Evolutionary conservation across 495 filamentous ascomycete species (phyloP), one percentile per base, ranked within the genome.

Genomic region (Penicillium waksmanii): DNA sequence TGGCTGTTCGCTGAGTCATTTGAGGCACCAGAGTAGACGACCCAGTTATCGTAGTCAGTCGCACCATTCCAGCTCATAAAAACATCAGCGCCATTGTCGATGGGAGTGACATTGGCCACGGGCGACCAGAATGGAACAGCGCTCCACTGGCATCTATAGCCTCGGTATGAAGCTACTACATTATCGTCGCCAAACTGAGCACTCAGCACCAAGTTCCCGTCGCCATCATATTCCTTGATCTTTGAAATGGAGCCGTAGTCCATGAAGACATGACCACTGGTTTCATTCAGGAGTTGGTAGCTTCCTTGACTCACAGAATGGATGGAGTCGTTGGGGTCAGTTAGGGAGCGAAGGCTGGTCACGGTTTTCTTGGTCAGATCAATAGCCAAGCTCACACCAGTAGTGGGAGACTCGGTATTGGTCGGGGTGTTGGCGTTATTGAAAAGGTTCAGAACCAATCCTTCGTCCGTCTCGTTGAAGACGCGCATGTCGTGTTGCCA

Each of bases 171-270:
- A 8, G 73, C 74, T 23, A 77, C 72, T 9, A 62, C 53, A 46
- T 77, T 75, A 13, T 75, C 64, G 0, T 70, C 66, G 44, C 74
- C 77, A 46, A 76, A 79, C 17, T 70, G 60, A 6, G 71, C 74
- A 27, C 71, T 75, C 50, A 72, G 67, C 17, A 74, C 67, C 38
- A 67, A 66, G 23, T 72, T 68, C 51, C 66, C 64, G 18, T 68
- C 56, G 31, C 55, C 68, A 47, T 73, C 70, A 53, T 71, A 81
- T 56, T 85, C 84, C 15, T 82, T 81, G 19, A 85, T 56, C 3
- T 77, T 73, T 21, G 81, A 65, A 49, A 78, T 78, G 33, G 75
- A 74, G 0, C 83, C 84, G 64, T 80, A 86, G 46, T 66, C 77
- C 62, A 82, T 51, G 38, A 84, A 57, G 9, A 72, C 72, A 59